A percentile compares a stretch with the other conserved stretches of the same genome.
These are phyloP conservation scores for Amanita fuliginea DNA, from an alignment of 768 basidiomycete genomes.

Conservation along the genomic window DNA sequence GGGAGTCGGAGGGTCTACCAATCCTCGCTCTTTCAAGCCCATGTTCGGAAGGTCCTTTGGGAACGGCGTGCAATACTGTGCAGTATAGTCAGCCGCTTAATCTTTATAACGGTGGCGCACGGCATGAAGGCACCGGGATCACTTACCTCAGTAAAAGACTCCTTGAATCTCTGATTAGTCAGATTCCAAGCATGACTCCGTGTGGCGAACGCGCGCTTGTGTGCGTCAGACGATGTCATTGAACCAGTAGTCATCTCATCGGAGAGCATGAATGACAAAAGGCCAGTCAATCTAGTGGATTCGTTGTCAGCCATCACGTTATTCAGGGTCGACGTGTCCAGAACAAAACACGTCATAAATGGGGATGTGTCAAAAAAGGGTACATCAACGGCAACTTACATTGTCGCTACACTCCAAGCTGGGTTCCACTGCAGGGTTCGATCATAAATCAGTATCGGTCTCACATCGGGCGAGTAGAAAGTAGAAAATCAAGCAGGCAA, in stretches of 20 bases:
- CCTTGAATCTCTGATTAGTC: conserved; percentile 65
- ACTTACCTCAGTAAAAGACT: conserved; percentile 82
- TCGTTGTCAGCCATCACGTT: conserved; percentile 7
- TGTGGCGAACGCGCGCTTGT: conserved; percentile 68
- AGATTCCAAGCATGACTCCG: conserved; percentile 86
- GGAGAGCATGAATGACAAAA: conserved; percentile 89
- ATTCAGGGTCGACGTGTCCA: conserved; percentile 4
- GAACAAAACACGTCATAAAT: conserved; percentile 3
- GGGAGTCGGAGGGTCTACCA: conserved; percentile 21
- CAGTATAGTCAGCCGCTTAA: background rate
- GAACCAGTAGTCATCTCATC: conserved; percentile 97
- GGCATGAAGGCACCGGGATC: conserved; percentile 4
- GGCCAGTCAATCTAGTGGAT: conserved; percentile 70
- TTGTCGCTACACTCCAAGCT: conserved; percentile 91
- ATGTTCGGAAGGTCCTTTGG: conserved; percentile 84
- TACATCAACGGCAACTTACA: conserved; percentile 40
- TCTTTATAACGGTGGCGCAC: background rate
- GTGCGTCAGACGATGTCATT: conserved; percentile 64
- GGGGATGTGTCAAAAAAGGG: background rate
- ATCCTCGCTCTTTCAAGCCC: conserved; percentile 70
- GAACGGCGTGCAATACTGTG: conserved; percentile 57
- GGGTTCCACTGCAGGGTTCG: conserved; percentile 68
- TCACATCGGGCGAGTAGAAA: background rate
- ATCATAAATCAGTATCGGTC: conserved; percentile 1
- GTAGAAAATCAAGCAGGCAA: background rate